phyloP scores from a whole-genome alignment of 2,329 filamentous ascomycete genomes.

The Hawksworthiomyces lignivorus region DNA sequence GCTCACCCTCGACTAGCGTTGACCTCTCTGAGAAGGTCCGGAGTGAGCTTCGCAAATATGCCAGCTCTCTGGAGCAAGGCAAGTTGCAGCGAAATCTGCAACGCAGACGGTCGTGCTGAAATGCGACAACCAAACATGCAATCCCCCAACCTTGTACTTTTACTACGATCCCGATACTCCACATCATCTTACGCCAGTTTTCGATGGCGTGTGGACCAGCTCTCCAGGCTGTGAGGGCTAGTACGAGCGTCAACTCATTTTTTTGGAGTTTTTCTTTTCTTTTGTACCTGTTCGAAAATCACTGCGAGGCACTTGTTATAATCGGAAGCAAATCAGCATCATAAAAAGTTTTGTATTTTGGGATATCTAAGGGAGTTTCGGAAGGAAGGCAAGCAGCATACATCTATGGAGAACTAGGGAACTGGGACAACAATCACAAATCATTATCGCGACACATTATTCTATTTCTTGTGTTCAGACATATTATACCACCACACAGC shows the following conservation, averaged over 20 bases:
- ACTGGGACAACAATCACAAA: background rate
- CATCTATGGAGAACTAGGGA: too few species aligned
- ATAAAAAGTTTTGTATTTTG: conserved; percentile 10
- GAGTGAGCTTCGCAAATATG: conserved; percentile 76
- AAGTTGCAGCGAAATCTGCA: conserved; percentile 54
- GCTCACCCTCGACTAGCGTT: conserved; percentile 38
- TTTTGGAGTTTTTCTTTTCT: background rate
- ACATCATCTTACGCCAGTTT: background rate
- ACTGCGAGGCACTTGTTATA: background rate
- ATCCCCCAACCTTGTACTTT: background rate
- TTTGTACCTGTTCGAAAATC: conserved; percentile 3
- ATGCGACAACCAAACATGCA: background rate
- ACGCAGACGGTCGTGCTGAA: conserved; percentile 50
- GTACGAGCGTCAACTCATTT: too few species aligned
- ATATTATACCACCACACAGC: conserved; percentile 7
- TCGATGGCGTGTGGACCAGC: too few species aligned
- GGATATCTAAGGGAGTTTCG: background rate
- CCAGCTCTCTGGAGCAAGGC: conserved; percentile 80
- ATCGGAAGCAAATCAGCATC: conserved; percentile 2
- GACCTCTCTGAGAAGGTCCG: conserved; percentile 68
- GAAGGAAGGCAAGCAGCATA: background rate
- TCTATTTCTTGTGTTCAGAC: background rate
- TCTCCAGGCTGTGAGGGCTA: too few species aligned
- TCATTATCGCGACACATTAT: background rate
- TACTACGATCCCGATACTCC: conserved; percentile 4